Percentiles rank a stretch among this genome's conserved stretches.
phyloP scores from a whole-genome alignment of 371 early-diverging fungal species.

The Amoeboradix gromovi region DNA sequence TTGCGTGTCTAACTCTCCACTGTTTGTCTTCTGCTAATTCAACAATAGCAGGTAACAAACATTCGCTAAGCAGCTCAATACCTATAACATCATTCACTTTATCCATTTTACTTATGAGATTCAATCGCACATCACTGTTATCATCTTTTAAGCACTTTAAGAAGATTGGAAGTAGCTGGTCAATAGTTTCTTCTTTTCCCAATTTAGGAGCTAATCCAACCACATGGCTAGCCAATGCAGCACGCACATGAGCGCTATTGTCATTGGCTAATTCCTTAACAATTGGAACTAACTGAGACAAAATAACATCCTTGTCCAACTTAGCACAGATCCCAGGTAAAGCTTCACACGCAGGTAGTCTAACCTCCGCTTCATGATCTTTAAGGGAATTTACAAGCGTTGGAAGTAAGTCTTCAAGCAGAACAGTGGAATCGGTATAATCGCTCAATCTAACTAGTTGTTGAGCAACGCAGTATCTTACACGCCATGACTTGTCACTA shows the following conservation, averaged over 20 bases:
- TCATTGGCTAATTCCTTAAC: conserved; percentile 69
- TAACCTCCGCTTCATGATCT: conserved; percentile 88
- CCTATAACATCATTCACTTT: conserved; percentile 82
- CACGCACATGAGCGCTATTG: conserved; percentile 77
- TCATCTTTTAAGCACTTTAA: conserved; percentile 81
- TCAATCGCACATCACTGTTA: conserved; percentile 81
- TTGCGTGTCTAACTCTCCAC: conserved; percentile 91
- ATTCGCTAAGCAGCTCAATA: conserved; percentile 78
- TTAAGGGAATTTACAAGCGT: conserved; percentile 48
- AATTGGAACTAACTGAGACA: conserved; percentile 52
- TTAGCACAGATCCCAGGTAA: conserved; percentile 39
- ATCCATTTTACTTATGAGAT: conserved; percentile 86
- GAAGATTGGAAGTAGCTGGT: conserved; percentile 71
- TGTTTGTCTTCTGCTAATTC: conserved; percentile 93
- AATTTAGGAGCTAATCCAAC: conserved; percentile 74
- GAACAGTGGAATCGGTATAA: conserved; percentile 12
- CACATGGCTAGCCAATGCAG: conserved; percentile 76
- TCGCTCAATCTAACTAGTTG: conserved; percentile 52
- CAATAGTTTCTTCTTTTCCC: conserved; percentile 74
- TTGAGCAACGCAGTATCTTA: conserved; percentile 87
- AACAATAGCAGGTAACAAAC: conserved; percentile 81
- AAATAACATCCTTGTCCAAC: neutral
- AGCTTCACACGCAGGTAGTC: conserved; percentile 62
- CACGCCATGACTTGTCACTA: conserved; percentile 83
- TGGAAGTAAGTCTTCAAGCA: conserved; percentile 34